These are phyloP conservation scores for Colletotrichum sp. DNA, from an alignment of 2,329 filamentous ascomycete genomes.

Conservation along the genomic window DNA sequence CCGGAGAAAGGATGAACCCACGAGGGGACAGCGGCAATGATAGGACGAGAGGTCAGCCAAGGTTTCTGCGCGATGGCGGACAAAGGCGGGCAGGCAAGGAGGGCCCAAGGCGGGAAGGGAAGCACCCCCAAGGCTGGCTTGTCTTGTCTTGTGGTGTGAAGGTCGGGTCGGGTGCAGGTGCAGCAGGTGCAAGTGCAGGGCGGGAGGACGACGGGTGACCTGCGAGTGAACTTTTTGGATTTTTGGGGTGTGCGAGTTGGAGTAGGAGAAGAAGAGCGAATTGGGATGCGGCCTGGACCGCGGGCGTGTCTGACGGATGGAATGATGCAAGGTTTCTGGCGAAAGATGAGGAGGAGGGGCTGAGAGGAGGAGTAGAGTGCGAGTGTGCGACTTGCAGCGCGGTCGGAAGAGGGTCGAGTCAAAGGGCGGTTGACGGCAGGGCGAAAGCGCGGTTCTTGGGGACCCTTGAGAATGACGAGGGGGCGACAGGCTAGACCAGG, in stretches of 20 bases:
- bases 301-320: conserved; percentile 9
- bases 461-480: conserved; percentile 17
- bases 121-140: background rate
- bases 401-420: background rate
- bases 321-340: conserved; percentile 12
- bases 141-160: background rate
- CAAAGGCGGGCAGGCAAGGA: conserved; percentile 6
- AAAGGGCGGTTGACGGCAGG: conserved; percentile 14
- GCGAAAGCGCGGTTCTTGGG: conserved; percentile 7
- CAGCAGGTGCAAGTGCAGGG: background rate
- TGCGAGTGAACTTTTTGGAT: background rate
- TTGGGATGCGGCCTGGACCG: conserved; percentile 5
- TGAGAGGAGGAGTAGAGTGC: background rate
- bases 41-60: conserved; percentile 13
- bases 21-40: conserved; percentile 11
- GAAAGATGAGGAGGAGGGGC: background rate
- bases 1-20: conserved; percentile 22
- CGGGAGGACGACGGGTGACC: background rate
- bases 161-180: background rate
- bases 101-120: background rate
- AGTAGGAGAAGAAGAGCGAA: background rate
- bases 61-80: background rate
- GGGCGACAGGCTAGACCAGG: conserved; percentile 8
- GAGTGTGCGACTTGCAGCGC: background rate
- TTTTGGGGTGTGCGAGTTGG: background rate